Conservation (phyloP, 2,329 filamentous ascomycete species). For the Dothidotthia symphoricarpi region DNA sequence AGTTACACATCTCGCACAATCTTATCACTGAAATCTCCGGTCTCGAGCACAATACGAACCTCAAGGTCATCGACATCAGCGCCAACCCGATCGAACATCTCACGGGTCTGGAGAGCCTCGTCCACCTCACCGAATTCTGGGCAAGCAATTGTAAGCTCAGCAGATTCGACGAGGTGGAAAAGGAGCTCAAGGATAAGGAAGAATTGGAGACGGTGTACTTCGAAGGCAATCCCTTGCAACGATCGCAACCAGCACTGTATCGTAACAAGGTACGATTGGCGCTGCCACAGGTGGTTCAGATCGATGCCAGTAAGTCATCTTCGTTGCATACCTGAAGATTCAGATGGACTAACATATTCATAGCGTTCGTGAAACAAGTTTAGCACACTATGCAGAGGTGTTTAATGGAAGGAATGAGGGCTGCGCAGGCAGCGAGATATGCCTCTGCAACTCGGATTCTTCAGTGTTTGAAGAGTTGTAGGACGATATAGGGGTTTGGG, state of each 20-base stretch:
- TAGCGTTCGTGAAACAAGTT: slow-evolving; percentile 23
- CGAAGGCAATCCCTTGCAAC: slow-evolving; percentile 88
- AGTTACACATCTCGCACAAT: slow-evolving; percentile 96
- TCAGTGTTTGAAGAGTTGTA: slow-evolving; percentile 1
- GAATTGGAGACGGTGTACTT: slow-evolving; percentile 89
- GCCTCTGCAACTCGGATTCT: no score
- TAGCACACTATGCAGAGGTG: slow-evolving; percentile 4
- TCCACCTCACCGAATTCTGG: slow-evolving; percentile 85
- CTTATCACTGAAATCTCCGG: slow-evolving; percentile 75
- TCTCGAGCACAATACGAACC: slow-evolving; percentile 49
- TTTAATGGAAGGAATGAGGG: neutral
- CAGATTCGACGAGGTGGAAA: slow-evolving; percentile 81
- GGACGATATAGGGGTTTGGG: neutral
- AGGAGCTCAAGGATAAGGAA: slow-evolving; percentile 73
- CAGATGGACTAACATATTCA: slow-evolving; percentile 5
- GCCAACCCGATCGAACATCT: slow-evolving; percentile 81
- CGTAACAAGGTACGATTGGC: slow-evolving; percentile 89
- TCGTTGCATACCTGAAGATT: neutral
- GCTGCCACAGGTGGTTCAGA: slow-evolving; percentile 83
- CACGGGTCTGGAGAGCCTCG: slow-evolving; percentile 66
- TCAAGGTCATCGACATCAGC: slow-evolving; percentile 83
- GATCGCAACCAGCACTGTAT: slow-evolving; percentile 76
- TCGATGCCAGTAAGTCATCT: slow-evolving; percentile 84
- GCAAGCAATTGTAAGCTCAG: slow-evolving; percentile 81
- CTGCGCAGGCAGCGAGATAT: slow-evolving; percentile 1